Evolutionary conservation across 306 rosid genomes (phyloP), one percentile per base, ranked within the genome.

Genomic region (Vicia sativa): DNA sequence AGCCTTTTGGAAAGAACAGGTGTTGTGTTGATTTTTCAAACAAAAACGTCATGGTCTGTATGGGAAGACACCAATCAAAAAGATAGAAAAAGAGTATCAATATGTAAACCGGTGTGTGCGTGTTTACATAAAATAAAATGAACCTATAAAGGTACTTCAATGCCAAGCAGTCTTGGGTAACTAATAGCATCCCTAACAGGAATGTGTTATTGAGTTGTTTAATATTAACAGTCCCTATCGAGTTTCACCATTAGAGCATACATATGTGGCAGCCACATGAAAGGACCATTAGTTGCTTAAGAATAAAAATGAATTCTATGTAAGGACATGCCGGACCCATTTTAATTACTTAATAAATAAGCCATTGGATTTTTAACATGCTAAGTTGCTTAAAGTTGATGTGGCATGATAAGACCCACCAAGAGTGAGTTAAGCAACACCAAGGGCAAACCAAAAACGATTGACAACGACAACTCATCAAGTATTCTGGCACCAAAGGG

Each of bases 381-480:
- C 18, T 55, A 55, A 55, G 62, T 29, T 55, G 10, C 62, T 55
- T 55, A 55, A 55, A 55, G 39, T 26, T 55, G 19, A 55, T 26
- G 18, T 7, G 13, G 39, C 19, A 4, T 26, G 39, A 55, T 55
- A 54, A 21, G 15, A 54, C 37, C 60, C 35, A 13, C 60, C 37
- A 26, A 12, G 12, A 54, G 37, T 54, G 60, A 55, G 62, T 55
- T 26, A 55, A 55, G 18, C 37, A 28, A 55, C 15, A 26, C 11
- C 11, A 13, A 0, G 5, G 10, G 62, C 18, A 55, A 28, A 55
- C 62, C 62, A 5, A 6, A 55, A 55, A 55, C 21, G 1, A 2
- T 74, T 7, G 67, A 57, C 73, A 74, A 42, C 42, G 58, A 29
- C 72, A 65, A 48, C 44, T 67, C 68, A 59, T 48, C 45, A 59